Base-by-base conservation (phyloP, 768 basidiomycete genomes). In the Boletellus emodensis region DNA sequence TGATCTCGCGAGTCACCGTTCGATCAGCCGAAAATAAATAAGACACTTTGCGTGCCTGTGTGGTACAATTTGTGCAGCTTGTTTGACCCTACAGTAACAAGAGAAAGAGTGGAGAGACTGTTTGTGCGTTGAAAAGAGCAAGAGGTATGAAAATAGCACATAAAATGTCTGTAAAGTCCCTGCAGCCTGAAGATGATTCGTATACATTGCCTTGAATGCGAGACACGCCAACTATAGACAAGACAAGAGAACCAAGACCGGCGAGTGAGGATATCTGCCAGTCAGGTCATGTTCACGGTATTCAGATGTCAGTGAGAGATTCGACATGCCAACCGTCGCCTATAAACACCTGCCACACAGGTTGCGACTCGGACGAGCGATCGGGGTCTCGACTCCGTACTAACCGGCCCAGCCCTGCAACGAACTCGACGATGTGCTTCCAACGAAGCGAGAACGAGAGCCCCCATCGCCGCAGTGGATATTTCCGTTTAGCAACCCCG, bases 341-440 rank as follows among this genome's bases (percentile, higher is more conserved):
- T 24, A 24, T 3, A 24, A 24, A 24, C 24, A 24, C 24, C 24
- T 6, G 24, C 24, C 24, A 24, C 24, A 24, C 24, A 22, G 20
- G 24, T 6, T 24, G 24, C 24, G 15, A 28, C 17, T 26, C 14
- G 40, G 1, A 5, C 13, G 12, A 24, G 38, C 33, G 43, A 44
- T n/a, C 22, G 20, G 7, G 44, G 22, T 4, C 22, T 35, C 33
- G 28, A 49, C 18, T 43, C 28, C 48, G 44, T 7, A 30, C 42
- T 55, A 55, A 44, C 64, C 64, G 46, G 64, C 64, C 64, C 64
- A 65, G 4, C 64, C 64, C 49, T 61, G 63, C 53, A 65, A 28
- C 46, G 63, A 65, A 46, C 63, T 64, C 41, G 63, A 64, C 13
- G 61, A 58, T 11, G 42, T 52, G 40, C 54, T 59, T 48, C 55